Evolutionary conservation across 768 basidiomycete genomes (phyloP).

Genomic region (Pleurotus giganteus): DNA sequence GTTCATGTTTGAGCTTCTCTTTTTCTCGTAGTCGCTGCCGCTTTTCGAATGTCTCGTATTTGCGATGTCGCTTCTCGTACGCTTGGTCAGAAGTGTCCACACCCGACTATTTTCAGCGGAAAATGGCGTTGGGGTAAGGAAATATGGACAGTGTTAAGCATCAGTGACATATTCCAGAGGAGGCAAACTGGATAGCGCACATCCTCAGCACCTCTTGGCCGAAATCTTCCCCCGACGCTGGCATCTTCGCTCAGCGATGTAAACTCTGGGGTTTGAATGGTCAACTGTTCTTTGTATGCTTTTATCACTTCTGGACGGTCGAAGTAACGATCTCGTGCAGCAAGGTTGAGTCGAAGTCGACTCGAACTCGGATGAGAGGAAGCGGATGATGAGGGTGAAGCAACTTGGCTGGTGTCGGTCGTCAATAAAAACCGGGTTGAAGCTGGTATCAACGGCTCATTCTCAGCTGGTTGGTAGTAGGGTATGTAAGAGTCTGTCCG

Average conservation of each 20-base stretch:
- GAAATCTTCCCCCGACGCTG: slow-evolving; percentile 64
- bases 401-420: slow-evolving; percentile 58
- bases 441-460: slow-evolving; percentile 67
- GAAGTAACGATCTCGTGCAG: slow-evolving; percentile 72
- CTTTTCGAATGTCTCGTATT: slow-evolving; percentile 86
- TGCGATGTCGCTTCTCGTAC: slow-evolving; percentile 81
- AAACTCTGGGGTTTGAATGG: slow-evolving; percentile 81
- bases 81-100: slow-evolving; percentile 76
- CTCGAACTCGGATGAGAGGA: slow-evolving; percentile 16
- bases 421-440: slow-evolving; percentile 69
- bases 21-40: slow-evolving; percentile 83
- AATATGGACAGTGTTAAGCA: neutral
- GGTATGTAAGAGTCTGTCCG: slow-evolving; percentile 6
- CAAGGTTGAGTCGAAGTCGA: slow-evolving; percentile 46
- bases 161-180: neutral
- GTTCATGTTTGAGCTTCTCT: slow-evolving; percentile 89
- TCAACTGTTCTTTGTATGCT: slow-evolving; percentile 63
- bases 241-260: slow-evolving; percentile 44
- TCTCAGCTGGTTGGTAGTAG: slow-evolving; percentile 52
- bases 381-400: slow-evolving; percentile 37
- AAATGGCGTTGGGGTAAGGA: slow-evolving; percentile 6
- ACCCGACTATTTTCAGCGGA: slow-evolving; percentile 35
- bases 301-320: slow-evolving; percentile 74
- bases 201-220: slow-evolving; percentile 67
- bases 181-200: slow-evolving; percentile 40